phyloP scores from a whole-genome alignment of 2,329 filamentous ascomycete species.

The Coniella lustricola region DNA sequence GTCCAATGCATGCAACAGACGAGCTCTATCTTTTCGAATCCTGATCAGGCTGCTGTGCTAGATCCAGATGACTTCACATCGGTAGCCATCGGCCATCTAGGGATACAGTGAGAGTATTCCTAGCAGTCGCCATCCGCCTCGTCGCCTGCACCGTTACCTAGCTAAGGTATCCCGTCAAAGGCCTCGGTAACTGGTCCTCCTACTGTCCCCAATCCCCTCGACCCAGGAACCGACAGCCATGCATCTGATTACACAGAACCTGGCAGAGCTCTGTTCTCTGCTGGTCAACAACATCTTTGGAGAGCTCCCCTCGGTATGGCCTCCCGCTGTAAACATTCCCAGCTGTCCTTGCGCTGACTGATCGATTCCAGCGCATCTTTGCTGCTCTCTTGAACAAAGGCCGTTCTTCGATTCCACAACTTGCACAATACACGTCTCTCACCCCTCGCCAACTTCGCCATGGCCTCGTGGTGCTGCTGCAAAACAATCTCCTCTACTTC shows the following conservation, averaged over 20 bases:
- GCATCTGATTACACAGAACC: conserved; percentile 52
- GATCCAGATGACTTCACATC: conserved; percentile 47
- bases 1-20: conserved; percentile 4
- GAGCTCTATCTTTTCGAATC: not conserved
- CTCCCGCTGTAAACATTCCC: conserved; percentile 5
- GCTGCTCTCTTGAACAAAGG: conserved; percentile 71
- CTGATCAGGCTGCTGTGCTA: not conserved
- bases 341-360: conserved; percentile 10
- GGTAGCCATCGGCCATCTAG: conserved; percentile 70
- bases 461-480: conserved; percentile 76
- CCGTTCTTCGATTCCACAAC: conserved; percentile 61
- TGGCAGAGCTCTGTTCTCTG: conserved; percentile 82
- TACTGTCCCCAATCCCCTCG: not conserved
- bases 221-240: not conserved
- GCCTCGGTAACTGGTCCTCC: not conserved
- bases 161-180: not conserved
- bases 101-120: conserved; percentile 68
- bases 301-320: conserved; percentile 80
- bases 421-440: conserved; percentile 67
- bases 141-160: conserved; percentile 20
- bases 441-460: conserved; percentile 69
- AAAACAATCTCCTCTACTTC: conserved; percentile 80
- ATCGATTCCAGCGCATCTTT: conserved; percentile 66
- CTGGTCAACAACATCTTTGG: conserved; percentile 86
- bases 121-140: conserved; percentile 50